Percentiles rank a stretch among this genome's conserved stretches.
These are phyloP conservation scores for Huntiella omanensis DNA, from an alignment of 2,329 filamentous ascomycete species.

Conservation along the genomic window DNA sequence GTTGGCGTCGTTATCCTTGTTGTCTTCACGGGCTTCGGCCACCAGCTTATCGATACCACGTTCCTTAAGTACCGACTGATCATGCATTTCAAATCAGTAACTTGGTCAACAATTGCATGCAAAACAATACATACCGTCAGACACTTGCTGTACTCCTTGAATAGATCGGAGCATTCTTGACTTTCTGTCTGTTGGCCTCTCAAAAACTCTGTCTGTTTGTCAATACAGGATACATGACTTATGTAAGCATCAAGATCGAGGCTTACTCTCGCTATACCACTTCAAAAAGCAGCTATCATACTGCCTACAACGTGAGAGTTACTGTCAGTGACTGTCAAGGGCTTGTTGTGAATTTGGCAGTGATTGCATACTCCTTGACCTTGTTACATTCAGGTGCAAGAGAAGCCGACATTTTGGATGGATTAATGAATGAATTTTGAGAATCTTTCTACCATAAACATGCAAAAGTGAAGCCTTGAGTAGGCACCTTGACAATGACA, in stretches of 20 bases:
- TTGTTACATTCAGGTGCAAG: constrained; percentile 89
- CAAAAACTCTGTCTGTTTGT: constrained; percentile 52
- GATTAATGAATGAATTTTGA: neutral
- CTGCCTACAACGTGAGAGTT: constrained; percentile 35
- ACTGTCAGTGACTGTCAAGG: neutral
- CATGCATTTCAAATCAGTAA: neutral
- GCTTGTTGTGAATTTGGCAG: neutral
- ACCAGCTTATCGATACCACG: constrained; percentile 85
- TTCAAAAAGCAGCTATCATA: constrained; percentile 97
- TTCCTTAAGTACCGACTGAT: constrained; percentile 65
- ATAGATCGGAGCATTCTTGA: constrained; percentile 66
- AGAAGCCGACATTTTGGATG: constrained; percentile 63
- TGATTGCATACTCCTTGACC: constrained; percentile 60
- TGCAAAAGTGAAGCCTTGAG: neutral
- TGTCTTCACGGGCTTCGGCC: constrained; percentile 75
- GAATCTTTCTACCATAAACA: too few relatives aligned
- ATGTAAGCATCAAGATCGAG: constrained; percentile 3
- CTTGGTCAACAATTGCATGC: neutral
- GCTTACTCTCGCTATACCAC: constrained; percentile 95
- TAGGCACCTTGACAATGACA: neutral
- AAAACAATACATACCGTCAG: constrained; percentile 42
- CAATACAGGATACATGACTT: neutral
- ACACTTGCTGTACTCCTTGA: constrained; percentile 77
- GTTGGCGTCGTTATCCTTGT: constrained; percentile 59
- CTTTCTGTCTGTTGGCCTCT: constrained; percentile 65